A percentile compares a stretch with the other conserved stretches of the same genome.
These are phyloP conservation scores for Lachancea thermotolerans DNA, from an alignment of 805 yeast species.

Conservation along the genomic window DNA sequence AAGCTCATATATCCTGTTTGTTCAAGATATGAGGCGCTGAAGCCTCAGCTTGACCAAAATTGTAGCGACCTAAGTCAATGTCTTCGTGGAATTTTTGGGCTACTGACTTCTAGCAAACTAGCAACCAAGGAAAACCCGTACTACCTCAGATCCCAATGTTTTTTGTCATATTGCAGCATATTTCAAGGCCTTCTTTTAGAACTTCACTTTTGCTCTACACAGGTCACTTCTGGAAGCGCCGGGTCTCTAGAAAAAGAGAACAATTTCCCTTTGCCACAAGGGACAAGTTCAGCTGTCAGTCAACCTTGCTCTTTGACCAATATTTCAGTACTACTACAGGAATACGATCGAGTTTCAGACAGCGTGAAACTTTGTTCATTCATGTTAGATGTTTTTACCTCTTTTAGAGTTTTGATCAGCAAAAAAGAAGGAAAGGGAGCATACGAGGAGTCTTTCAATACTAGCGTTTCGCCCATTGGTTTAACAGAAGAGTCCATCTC, in stretches of 20 bases:
- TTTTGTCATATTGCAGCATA: slow-evolving; percentile 12
- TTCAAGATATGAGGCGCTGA: slow-evolving; percentile 8
- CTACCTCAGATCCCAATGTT: slow-evolving; percentile 9
- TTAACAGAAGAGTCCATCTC: background rate
- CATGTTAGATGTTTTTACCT: slow-evolving; percentile 11
- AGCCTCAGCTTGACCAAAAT: slow-evolving; percentile 10
- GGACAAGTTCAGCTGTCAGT: background rate
- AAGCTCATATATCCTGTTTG: slow-evolving; percentile 10
- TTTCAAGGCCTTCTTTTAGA: slow-evolving; percentile 13
- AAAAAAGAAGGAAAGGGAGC: background rate
- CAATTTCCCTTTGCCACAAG: background rate
- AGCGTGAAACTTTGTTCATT: slow-evolving; percentile 8
- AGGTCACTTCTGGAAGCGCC: background rate
- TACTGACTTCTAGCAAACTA: slow-evolving; percentile 4
- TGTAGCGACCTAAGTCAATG: slow-evolving; percentile 7
- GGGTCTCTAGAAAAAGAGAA: background rate
- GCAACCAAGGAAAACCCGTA: slow-evolving; percentile 4
- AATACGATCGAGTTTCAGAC: slow-evolving; percentile 7
- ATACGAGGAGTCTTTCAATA: background rate
- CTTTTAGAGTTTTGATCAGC: slow-evolving; percentile 8
- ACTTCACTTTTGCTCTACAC: slow-evolving; percentile 9
- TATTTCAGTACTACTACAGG: slow-evolving; percentile 2
- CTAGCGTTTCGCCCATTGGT: background rate
- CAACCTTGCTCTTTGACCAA: background rate
- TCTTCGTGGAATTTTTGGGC: slow-evolving; percentile 6